Conservation (phyloP, 305 asterid species). For the Rubia tinctorum region DNA sequence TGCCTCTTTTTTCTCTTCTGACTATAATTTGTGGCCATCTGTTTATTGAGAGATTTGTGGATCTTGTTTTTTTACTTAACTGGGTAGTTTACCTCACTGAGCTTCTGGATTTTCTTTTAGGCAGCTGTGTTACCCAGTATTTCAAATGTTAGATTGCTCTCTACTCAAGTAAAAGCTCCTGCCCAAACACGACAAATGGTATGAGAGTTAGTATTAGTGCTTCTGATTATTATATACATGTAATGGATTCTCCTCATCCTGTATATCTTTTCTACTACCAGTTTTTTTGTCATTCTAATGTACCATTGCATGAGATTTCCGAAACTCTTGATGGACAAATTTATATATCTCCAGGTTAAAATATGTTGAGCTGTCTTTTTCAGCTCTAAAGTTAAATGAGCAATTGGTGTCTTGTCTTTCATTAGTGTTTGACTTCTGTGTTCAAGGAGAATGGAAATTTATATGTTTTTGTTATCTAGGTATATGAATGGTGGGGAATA, state of each 20-base stretch:
- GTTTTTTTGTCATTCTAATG: neutral
- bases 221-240: neutral
- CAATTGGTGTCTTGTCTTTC: neutral
- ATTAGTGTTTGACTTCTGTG: neutral
- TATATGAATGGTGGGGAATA: neutral
- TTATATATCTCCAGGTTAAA: neutral
- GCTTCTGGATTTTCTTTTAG: conserved; percentile 30
- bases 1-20: neutral
- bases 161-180: conserved; percentile 55
- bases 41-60: conserved; percentile 1
- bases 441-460: neutral
- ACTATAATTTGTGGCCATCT: neutral
- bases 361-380: neutral
- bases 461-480: neutral
- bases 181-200: conserved; percentile 62
- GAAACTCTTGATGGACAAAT: neutral
- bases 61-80: neutral
- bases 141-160: conserved; percentile 43
- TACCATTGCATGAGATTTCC: neutral
- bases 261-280: neutral
- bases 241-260: neutral
- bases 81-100: conserved; percentile 2
- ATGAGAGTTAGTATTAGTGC: conserved; percentile 18
- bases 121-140: conserved; percentile 39
- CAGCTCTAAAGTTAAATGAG: neutral